phyloP scores from a whole-genome alignment of 345 rosid species.

The Salix exigua region DNA sequence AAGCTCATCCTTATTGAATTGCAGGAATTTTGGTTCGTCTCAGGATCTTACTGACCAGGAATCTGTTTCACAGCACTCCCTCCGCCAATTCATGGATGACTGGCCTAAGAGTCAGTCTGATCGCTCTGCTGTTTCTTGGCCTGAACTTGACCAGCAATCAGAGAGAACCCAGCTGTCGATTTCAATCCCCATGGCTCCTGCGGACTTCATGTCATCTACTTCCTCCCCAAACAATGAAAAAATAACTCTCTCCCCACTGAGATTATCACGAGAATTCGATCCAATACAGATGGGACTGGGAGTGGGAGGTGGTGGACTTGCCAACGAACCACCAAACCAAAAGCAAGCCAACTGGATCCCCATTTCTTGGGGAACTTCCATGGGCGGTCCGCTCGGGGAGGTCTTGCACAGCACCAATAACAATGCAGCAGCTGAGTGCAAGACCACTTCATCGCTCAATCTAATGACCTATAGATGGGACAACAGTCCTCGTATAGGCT shows the following conservation, averaged over 20 bases:
- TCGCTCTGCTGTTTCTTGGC: constrained; percentile 42
- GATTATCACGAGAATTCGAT: constrained; percentile 41
- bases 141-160: constrained; percentile 38
- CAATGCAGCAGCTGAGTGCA: constrained; percentile 32
- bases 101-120: constrained; percentile 49
- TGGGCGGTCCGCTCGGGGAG: constrained; percentile 79
- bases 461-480: constrained; percentile 57
- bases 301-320: constrained; percentile 41
- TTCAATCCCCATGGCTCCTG: constrained; percentile 44
- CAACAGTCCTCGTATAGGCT: constrained; percentile 41
- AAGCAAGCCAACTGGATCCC: constrained; percentile 55
- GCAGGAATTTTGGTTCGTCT: constrained; percentile 40
- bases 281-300: constrained; percentile 55
- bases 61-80: constrained; percentile 39
- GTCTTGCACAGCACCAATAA: constrained; percentile 48
- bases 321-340: constrained; percentile 30
- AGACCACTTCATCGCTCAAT: constrained; percentile 44
- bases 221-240: constrained; percentile 50
- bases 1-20: constrained; percentile 27
- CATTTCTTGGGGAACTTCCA: constrained; percentile 51
- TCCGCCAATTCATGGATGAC: constrained; percentile 58
- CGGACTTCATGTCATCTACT: constrained; percentile 48
- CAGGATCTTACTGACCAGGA: constrained; percentile 32
- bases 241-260: constrained; percentile 38
- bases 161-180: constrained; percentile 63